Evolutionary conservation across 1,139 yeast genomes (phyloP).

Genomic region (Hyphopichia fennica): DNA sequence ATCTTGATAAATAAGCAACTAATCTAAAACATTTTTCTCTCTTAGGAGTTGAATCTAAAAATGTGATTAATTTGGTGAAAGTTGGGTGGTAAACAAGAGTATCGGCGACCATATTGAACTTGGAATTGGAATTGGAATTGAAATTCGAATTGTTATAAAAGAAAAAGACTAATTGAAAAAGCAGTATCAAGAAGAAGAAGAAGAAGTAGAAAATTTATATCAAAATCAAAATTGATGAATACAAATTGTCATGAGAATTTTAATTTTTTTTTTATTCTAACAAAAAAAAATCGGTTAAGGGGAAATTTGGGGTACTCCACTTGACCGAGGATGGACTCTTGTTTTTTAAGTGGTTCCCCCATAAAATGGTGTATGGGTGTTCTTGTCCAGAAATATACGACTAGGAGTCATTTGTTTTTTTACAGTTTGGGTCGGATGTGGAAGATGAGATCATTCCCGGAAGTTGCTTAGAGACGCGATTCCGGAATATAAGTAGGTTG

Average conservation of each 20-base stretch:
- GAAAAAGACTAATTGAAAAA: too few species aligned
- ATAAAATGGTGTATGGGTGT: background rate
- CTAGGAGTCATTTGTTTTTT: too few species aligned
- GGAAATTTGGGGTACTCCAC: constrained; percentile 3
- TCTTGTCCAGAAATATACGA: background rate
- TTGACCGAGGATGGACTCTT: constrained; percentile 3
- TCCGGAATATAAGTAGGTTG: too few species aligned
- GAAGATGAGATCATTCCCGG: too few species aligned
- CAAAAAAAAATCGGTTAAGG: constrained; percentile 1
- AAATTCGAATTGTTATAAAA: too few species aligned
- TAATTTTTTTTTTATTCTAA: background rate
- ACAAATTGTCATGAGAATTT: background rate
- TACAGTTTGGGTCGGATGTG: too few species aligned
- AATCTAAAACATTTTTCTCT: constrained; percentile 76
- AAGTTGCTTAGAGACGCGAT: too few species aligned
- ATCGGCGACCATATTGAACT: constrained; percentile 60
- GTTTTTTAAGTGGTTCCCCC: background rate
- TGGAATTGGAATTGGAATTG: too few species aligned
- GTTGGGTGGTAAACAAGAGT: constrained; percentile 75
- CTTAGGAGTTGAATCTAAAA: constrained; percentile 63
- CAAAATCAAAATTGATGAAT: background rate
- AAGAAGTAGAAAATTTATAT: background rate
- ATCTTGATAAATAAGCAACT: constrained; percentile 78
- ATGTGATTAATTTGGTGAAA: constrained; percentile 58
- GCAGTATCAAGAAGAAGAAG: too few species aligned